Base-by-base conservation (phyloP, 805 yeast species). In the Metschnikowia peoriensis region DNA sequence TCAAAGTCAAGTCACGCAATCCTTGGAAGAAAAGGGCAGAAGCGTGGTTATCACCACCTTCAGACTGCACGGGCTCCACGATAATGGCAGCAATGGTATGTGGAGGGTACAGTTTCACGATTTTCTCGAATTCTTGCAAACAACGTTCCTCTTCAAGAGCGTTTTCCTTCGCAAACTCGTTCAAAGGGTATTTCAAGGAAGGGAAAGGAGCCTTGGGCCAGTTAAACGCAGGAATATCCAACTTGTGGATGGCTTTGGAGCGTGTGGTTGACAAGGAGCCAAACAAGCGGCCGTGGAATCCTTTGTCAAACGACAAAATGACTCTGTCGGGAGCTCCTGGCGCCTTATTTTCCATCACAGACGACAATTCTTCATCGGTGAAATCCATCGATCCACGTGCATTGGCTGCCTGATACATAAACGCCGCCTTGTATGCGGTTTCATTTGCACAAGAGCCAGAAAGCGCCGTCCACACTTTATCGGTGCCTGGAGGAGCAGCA, bases 31-130 rank as follows among this genome's bases (percentile, higher is more conserved):
- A 85, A 49, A 68, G 75, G 22, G 81, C 68, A 12, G 86, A 76
- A 0, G 85, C 89, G 60, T 85, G 89, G 72, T 85, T 85, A 66
- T 85, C 89, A 64, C 89, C 89, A 64, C 89, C 89, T 72, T 85
- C 89, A 7, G 88, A 79, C 69, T 85, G 89, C 56, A 85, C 84
- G 9, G 85, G 85, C 66, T 81, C 85, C 34, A 79, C 72, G 38
- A 81, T 77, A 34, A 76, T 67, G 47, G 83, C 85, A 11, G 85
- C 85, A 51, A 81, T 71, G 44, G 72, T 68, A 44, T 68, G 66
- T 32, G 78, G 77, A 56, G 73, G 72, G 42, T 67, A 62, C 45
- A 55, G 50, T 41, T 57, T 44, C 43, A 65, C 59, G 57, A 78
- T 63, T 4, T 61, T 55, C 57, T 80, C 83, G 44, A 81, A 69